Base-by-base conservation (phyloP, 441 rosid genomes). In the Mallotus repandus region DNA sequence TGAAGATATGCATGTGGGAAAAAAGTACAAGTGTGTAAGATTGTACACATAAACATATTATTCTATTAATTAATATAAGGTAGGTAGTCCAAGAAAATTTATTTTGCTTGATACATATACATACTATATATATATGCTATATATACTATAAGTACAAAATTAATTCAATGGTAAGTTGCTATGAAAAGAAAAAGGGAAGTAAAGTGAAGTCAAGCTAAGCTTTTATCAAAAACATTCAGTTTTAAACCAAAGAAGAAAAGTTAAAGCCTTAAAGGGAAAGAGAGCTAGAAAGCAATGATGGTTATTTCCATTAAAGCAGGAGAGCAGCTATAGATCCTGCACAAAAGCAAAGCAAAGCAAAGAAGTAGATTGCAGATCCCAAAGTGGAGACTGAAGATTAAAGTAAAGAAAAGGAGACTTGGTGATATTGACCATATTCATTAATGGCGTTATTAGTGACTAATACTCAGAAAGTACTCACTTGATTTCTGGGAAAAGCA, bases 401-500 rank as follows among this genome's bases (percentile, higher is more conserved):
- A 52, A 74, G 59, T 71, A 79, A 75, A 80, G 74, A 61, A 68
- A 70, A 62, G 70, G 56, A 59, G 56, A 43, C 63, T 53, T 35
- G 58, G 16, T 11, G 16, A 9, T 57, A 29, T 29, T 29, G 61
- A 15, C n/a, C 65, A 45, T 45, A 38, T 45, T 45, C 12, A 43
- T 43, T 9, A 3, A 43, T 43, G 32, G 32, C 32, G 0, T 29
- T 29, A 29, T 29, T 29, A 29, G 32, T 29, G 2, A 29, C 32
- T 29, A 29, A 29, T 1, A 29, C 32, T 29, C 32, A 29, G 32
- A 29, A 29, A 29, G 32, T 29, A 29, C 41, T 38, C 41, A 91
- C 97, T 88, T 79, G 91, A 84, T 78, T 84, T 86, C 22, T 80
- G 87, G 76, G 91, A 79, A 76, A 83, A 72, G 78, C 92, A 91